Evolutionary conservation across 2,329 filamentous ascomycete species (phyloP), one percentile per base, ranked within the genome.

Genomic region (Emergomyces orientalis): DNA sequence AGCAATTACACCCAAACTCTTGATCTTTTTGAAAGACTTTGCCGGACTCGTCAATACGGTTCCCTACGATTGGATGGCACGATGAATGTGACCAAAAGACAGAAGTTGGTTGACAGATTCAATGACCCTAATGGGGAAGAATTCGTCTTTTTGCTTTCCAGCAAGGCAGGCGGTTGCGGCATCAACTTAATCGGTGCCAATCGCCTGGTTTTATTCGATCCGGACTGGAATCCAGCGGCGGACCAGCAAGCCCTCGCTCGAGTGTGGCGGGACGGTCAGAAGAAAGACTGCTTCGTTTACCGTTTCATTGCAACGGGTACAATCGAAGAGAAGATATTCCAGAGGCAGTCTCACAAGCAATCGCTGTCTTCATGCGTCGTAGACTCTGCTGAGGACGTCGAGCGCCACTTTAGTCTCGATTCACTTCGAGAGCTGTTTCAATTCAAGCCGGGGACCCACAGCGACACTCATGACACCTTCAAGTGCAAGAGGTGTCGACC

Each of bases 311-410:
- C 92, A 0, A 97, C 95, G 0, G 94, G 94, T 3, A 97, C 92
- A 0, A 99, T 99, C 65, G 94, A 99, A 73, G 94, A 99, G 76
- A 99, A 99, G 79, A 97, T 99, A 69, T 99, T 99, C 79, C 94
- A 99, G 76, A 88, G 95, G 11, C 94, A 99, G 73, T 96, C 90
- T 0, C 95, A 99, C 80, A 99, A 99, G 77, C 94, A 99, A 76
- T 95, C 91, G 8, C 81, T 99, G 1, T 97, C 93, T 0, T 96
- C 91, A 0, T 97, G 92, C 69, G 94, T 99, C 4, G 94, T 99
- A 8, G 94, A 99, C 75, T 92, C 89, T 2, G 93, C 91, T 1
- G 93, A 99, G 76, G 94, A 99, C 68, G 94, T 99, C 1, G 94
- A 99, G 77, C 86, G 94, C 3, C 94, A 99, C 76, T 99, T 99